phyloP scores from a whole-genome alignment of 768 basidiomycete species.

The Suillus brevipes region DNA sequence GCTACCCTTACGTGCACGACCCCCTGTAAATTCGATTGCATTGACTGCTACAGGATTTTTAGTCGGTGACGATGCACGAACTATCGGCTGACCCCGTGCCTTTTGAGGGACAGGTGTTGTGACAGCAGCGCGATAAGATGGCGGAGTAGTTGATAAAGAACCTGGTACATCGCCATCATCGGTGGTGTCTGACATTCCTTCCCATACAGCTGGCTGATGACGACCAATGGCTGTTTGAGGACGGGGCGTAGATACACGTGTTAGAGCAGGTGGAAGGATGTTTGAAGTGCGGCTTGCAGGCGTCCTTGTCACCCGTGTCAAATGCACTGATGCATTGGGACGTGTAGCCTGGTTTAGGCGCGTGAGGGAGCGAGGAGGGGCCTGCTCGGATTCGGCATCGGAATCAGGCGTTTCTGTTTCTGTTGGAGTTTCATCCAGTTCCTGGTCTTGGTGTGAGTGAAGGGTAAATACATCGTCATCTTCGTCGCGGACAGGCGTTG shows the following conservation, averaged over 20 bases:
- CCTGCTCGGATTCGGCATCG: conserved; percentile 14
- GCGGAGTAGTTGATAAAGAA: conserved; percentile 44
- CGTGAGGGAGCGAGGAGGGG: conserved; percentile 7
- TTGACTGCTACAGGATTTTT: conserved; percentile 26
- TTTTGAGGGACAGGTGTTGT: conserved; percentile 15
- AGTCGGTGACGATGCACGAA: conserved; percentile 30
- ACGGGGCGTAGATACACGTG: conserved; percentile 30
- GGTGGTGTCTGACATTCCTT: conserved; percentile 39
- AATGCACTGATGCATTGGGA: conserved; percentile 10
- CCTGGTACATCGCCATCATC: conserved; percentile 26
- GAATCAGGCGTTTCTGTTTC: conserved; percentile 15
- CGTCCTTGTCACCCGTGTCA: conserved; percentile 13
- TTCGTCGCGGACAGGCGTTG: conserved; percentile 33
- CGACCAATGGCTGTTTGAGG: conserved; percentile 21
- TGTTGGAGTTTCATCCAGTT: conserved; percentile 24
- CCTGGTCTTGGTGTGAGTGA: conserved; percentile 44
- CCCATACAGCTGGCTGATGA: conserved; percentile 31
- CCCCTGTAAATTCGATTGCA: conserved; percentile 13
- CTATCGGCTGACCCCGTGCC: conserved; percentile 14
- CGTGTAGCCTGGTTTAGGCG: conserved; percentile 10
- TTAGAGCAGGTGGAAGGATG: conserved; percentile 30
- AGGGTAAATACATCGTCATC: conserved; percentile 45
- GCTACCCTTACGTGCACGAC: conserved; percentile 46
- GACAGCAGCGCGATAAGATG: conserved; percentile 49
- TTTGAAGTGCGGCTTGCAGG: conserved; percentile 19